phyloP scores from a whole-genome alignment of 129 eudicot genomes.

The Tagetes patula region DNA sequence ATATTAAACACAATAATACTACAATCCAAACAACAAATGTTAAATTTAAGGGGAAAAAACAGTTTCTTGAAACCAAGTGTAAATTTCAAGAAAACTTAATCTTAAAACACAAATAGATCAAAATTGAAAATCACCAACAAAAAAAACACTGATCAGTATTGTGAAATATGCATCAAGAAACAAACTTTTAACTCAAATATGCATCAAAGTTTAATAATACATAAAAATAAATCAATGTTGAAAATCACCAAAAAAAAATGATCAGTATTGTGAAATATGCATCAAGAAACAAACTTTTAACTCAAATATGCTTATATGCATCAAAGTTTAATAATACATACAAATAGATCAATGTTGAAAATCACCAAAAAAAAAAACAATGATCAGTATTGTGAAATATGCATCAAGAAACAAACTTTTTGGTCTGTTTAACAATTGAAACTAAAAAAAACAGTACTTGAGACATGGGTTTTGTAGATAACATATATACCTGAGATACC shows the following conservation, averaged over 20 bases:
- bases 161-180: not conserved
- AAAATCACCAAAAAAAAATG: too few species aligned
- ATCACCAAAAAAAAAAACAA: too few species aligned
- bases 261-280: too few species aligned
- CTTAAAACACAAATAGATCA: not conserved
- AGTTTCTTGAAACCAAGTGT: slow-evolving; percentile 6
- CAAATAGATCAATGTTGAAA: too few species aligned
- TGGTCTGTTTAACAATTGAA: not conserved
- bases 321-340: too few species aligned
- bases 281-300: not conserved
- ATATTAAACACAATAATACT: not conserved
- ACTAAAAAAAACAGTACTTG: not conserved
- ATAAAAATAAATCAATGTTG: too few species aligned
- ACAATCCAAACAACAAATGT: not conserved
- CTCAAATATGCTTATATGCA: not conserved
- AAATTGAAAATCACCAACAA: too few species aligned
- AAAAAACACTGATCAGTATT: too few species aligned
- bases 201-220: too few species aligned
- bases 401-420: not conserved
- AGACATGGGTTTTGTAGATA: not conserved
- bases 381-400: too few species aligned
- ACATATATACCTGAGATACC: slow-evolving; percentile 69
- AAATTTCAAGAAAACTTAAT: slow-evolving; percentile 10
- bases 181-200: not conserved
- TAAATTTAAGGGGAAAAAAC: not conserved